Base-by-base conservation (phyloP, 257 asterid species). In the Salvia miltiorrhiza region DNA sequence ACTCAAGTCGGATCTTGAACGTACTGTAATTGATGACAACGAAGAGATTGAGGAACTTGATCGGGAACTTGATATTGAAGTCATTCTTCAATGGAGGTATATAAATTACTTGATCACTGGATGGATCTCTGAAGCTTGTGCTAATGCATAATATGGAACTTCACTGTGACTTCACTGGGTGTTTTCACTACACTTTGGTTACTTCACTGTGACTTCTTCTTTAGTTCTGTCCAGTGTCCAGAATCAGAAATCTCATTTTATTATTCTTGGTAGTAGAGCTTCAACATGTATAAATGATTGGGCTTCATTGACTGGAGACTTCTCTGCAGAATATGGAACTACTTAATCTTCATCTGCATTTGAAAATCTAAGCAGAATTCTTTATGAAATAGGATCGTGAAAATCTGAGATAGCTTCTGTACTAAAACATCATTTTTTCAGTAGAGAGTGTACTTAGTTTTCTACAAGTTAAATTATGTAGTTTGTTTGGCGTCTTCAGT, bases 81-180 rank as follows among this genome's bases (percentile, higher is more conserved):
- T 87, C 75, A 87, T 93, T 72, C 79, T 93, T 79, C 99, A 90
- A 63, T 93, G 99, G 99, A 91, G 99, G 99, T 93, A 78, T 39
- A 32, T 55, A 32, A 57, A 37, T 64, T 24, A 17, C 43, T 62
- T 45, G 59, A 45, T 72, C 58, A 30, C 28, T 58, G 47, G 69
- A 64, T 67, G 47, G 45, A 50, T 65, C 24, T 21, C 16, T 68
- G 67, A 41, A 19, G 56, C 19, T 49, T 69, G 47, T 53, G 71
- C 26, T 41, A 20, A n/a, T n/a, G n/a, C n/a, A n/a, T n/a, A n/a
- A n/a, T n/a, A n/a, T n/a, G n/a, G n/a, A n/a, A n/a, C n/a, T n/a
- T n/a, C n/a, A n/a, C n/a, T n/a, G n/a, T n/a, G n/a, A n/a, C n/a
- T n/a, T n/a, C n/a, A n/a, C 55, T 48, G 13, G 48, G 45, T 59